A percentile compares a stretch with the other conserved stretches of the same genome.
phyloP scores from a whole-genome alignment of 768 basidiomycete genomes.

The Hygrophorus russula region DNA sequence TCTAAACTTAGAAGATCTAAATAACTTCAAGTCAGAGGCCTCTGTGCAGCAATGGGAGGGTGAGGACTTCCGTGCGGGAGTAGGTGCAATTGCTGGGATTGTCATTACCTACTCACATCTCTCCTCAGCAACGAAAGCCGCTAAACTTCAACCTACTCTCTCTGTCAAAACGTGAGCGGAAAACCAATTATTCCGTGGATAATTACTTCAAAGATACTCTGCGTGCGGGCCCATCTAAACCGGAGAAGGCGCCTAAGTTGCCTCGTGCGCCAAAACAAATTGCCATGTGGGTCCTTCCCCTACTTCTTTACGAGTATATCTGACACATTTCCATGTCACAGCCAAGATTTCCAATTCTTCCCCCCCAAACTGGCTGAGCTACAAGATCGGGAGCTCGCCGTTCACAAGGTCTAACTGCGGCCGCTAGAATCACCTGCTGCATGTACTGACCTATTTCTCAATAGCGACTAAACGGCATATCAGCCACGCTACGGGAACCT shows the following conservation, averaged over 20 bases:
- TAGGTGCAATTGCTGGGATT: conserved; percentile 20
- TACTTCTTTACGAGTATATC: conserved; percentile 2
- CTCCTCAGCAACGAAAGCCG: conserved; percentile 39
- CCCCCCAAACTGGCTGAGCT: conserved; percentile 67
- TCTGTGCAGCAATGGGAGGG: conserved; percentile 93
- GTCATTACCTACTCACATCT: conserved; percentile 2
- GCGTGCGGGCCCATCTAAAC: conserved; percentile 66
- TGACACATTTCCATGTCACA: conserved; percentile 17
- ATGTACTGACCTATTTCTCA: conserved; percentile 3
- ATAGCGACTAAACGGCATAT: conserved; percentile 57
- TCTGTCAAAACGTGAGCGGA: conserved; percentile 87
- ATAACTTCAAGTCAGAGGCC: conserved; percentile 93
- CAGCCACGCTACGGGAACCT: conserved; percentile 53
- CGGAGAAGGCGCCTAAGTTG: conserved; percentile 72
- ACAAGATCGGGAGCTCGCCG: conserved; percentile 80
- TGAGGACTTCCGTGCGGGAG: conserved; percentile 78
- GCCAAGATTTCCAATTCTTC: conserved; percentile 97
- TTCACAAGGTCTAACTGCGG: conserved; percentile 46
- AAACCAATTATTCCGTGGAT: conserved; percentile 90
- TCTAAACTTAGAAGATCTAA: conserved; percentile 88
- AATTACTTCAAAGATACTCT: conserved; percentile 92
- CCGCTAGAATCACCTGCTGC: neutral
- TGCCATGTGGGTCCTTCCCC: conserved; percentile 43
- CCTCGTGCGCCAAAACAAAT: conserved; percentile 86
- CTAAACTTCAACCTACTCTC: conserved; percentile 73